Evolutionary conservation across 305 asterid species (phyloP).

Genomic region (Fraxinus albicans): DNA sequence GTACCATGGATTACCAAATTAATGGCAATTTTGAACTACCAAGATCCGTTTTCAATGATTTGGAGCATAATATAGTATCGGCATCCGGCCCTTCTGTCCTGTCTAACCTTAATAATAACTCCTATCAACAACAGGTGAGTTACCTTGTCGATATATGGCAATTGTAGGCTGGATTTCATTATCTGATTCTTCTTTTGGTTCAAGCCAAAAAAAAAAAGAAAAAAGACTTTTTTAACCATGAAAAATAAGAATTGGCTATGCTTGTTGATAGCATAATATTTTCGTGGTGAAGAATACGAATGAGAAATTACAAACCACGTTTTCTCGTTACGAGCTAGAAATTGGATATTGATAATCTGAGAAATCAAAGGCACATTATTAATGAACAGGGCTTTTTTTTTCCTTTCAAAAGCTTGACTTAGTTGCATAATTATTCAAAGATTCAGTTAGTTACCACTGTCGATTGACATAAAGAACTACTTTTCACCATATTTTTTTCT

Average conservation of each 20-base stretch:
- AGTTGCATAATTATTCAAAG: neutral
- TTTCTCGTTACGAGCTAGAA: neutral
- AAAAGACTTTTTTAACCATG: neutral
- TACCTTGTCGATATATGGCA: neutral
- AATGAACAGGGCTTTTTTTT: neutral
- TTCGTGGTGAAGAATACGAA: neutral
- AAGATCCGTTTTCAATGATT: constrained; percentile 45
- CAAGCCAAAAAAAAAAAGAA: neutral
- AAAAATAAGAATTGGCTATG: neutral
- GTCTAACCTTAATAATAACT: constrained; percentile 46
- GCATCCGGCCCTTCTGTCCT: constrained; percentile 39
- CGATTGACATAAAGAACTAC: neutral
- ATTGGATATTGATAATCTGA: neutral
- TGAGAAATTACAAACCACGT: neutral
- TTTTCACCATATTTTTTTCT: neutral
- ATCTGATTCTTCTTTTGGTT: constrained; percentile 6
- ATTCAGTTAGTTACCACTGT: neutral
- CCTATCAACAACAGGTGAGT: constrained; percentile 60
- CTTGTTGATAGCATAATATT: neutral
- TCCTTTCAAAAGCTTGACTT: neutral
- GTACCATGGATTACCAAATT: constrained; percentile 47
- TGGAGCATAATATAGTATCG: constrained; percentile 46
- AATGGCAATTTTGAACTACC: constrained; percentile 54
- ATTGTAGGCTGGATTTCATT: neutral
- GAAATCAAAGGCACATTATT: neutral